Base-by-base conservation (phyloP, 768 basidiomycete genomes). In the Lepiota subincarnata region DNA sequence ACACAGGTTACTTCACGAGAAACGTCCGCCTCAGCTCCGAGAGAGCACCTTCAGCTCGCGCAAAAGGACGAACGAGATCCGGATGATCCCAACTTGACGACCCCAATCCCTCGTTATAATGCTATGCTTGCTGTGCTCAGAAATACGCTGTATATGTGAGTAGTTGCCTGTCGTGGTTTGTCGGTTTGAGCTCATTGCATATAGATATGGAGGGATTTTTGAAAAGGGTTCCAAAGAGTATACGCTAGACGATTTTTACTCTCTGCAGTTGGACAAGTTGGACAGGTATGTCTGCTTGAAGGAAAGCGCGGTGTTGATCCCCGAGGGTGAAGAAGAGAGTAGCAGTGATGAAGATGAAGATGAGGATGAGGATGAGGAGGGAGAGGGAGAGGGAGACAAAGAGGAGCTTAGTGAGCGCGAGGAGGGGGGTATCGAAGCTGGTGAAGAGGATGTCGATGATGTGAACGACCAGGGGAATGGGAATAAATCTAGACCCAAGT, bases 191-290 rank as follows among this genome's bases (percentile, higher is more conserved):
- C 37, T 28, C 35, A 50, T 37, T 16, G 22, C 12, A 2, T 28
- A 2, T 55, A 89, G 90, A 51, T 95, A 95, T 61, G 92, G 93
- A 8, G 92, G 93, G 0, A 95, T 95, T 14, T 87, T 83, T 59
- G 94, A 96, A 67, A 77, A 81, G 13, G 87, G 90, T 0, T 76
- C 87, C 11, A 79, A 82, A 19, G 93, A 97, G 67, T 93, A 89
- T 59, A 95, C 92, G 0, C 73, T 97, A 5, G 92, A 94, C 62
- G 94, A 96, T 61, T 97, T 95, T 62, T 75, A 92, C 67, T 74
- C 80, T 1, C 68, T 97, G 10, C 80, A 84, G 54, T 74, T 97
- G 16, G 92, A 94, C 62, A 95, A 95, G 66, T 71, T 95, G 68
- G 93, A 95, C 37, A 70, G 77, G 8, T 95, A 81, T 62, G 65